Percentiles rank a stretch among this genome's conserved stretches.
Conservation (phyloP, 2,329 filamentous ascomycete genomes). For the Tolypocladium amazonense region DNA sequence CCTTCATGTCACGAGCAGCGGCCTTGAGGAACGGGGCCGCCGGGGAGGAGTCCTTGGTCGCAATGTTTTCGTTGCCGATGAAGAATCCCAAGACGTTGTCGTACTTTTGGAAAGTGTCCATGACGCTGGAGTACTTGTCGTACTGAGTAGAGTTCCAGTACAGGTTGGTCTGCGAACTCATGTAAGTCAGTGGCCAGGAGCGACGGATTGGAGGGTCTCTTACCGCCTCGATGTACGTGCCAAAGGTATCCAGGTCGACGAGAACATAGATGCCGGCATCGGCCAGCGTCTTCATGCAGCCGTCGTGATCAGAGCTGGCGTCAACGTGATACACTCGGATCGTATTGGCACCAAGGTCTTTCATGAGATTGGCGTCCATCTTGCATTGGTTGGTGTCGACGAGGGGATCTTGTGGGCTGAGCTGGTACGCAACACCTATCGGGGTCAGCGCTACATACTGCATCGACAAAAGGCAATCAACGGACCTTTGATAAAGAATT, state of each 20-base stretch:
- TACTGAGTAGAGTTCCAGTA: constrained; percentile 67
- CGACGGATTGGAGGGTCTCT: constrained; percentile 10
- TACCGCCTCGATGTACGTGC: constrained; percentile 56
- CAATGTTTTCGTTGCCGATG: constrained; percentile 81
- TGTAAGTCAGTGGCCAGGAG: not conserved
- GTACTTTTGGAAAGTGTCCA: constrained; percentile 68
- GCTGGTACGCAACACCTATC: constrained; percentile 63
- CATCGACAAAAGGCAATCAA: not conserved
- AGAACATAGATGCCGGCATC: constrained; percentile 76
- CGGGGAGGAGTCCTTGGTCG: constrained; percentile 42
- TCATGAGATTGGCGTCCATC: constrained; percentile 67
- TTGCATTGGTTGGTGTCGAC: constrained; percentile 65
- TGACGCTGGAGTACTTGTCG: constrained; percentile 55
- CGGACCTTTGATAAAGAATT: constrained; percentile 75
- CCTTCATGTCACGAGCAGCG: constrained; percentile 71
- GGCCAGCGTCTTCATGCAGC: constrained; percentile 71
- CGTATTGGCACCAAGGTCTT: constrained; percentile 68
- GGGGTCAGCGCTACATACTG: not conserved
- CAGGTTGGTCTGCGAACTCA: constrained; percentile 36
- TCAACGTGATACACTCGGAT: constrained; percentile 88
- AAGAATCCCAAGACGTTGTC: constrained; percentile 79
- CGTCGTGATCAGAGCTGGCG: constrained; percentile 56
- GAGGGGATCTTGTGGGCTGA: constrained; percentile 59
- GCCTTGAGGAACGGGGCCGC: constrained; percentile 79
- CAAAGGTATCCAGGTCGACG: constrained; percentile 71